Evolutionary conservation across 1,284 basidiomycete species (phyloP).

Genomic region (Omphalotus olearius): DNA sequence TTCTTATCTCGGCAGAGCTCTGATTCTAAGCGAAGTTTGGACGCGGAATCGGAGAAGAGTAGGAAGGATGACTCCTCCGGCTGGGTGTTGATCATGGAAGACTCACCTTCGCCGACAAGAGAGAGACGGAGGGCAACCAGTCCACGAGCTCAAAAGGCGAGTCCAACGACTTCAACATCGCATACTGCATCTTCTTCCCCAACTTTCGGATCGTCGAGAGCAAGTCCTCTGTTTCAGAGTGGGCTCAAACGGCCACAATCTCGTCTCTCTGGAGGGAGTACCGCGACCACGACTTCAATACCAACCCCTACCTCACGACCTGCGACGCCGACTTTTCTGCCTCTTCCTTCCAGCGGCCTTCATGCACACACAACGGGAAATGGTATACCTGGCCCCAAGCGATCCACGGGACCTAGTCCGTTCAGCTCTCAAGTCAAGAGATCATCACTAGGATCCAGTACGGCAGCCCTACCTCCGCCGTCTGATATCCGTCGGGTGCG

Average conservation of each 20-base stretch:
- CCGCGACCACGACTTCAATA: constrained; percentile 56
- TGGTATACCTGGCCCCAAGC: constrained; percentile 32
- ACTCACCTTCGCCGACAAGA: constrained; percentile 63
- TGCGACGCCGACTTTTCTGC: constrained; percentile 69
- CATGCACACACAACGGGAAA: constrained; percentile 29
- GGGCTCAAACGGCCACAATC: constrained; percentile 61
- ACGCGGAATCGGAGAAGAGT: constrained; percentile 33
- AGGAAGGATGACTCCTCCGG: constrained; percentile 58
- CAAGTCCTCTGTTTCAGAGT: constrained; percentile 34
- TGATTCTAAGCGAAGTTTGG: constrained; percentile 40
- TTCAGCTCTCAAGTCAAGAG: constrained; percentile 45
- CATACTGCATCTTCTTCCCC: constrained; percentile 30
- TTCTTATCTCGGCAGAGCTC: constrained; percentile 32
- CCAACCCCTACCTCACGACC: constrained; percentile 69
- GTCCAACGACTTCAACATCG: constrained; percentile 30
- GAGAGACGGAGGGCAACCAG: constrained; percentile 58
- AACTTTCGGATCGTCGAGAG: constrained; percentile 28
- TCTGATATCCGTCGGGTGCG: constrained; percentile 28
- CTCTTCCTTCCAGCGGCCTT: constrained; percentile 51
- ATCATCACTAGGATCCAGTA: constrained; percentile 51
- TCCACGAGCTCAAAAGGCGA: constrained; percentile 41
- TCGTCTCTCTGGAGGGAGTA: constrained; percentile 60
- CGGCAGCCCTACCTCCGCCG: constrained; percentile 24
- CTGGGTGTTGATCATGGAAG: constrained; percentile 83
- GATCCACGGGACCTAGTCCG: constrained; percentile 45